phyloP scores from a whole-genome alignment of 2,329 filamentous ascomycete species.

The Fusarium liriodendri region DNA sequence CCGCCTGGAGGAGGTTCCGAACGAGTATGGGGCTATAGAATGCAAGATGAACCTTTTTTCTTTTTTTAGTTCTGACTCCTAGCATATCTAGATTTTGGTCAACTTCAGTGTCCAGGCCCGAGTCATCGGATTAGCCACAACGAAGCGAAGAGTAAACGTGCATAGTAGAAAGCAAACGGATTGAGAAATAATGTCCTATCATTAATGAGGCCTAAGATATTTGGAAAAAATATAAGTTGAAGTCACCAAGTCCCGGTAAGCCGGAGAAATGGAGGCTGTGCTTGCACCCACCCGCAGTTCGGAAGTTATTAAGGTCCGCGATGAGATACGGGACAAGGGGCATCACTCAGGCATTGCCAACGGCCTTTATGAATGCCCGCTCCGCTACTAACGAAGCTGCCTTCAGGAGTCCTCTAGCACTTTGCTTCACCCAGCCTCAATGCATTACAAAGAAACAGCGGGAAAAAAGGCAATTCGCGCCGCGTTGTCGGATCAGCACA shows the following conservation, averaged over 20 bases:
- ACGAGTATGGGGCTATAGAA: too few species aligned
- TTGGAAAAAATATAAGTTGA: neutral
- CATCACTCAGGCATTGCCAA: neutral
- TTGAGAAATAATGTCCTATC: neutral
- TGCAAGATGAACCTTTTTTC: neutral
- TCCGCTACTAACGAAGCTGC: neutral
- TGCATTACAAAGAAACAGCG: neutral
- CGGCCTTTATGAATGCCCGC: neutral
- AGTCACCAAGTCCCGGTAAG: neutral
- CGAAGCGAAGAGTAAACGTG: too few species aligned
- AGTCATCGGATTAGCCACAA: too few species aligned
- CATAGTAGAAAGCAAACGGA: neutral
- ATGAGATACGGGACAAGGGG: neutral
- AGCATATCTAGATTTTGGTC: neutral
- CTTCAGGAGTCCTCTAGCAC: neutral
- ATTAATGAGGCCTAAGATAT: accelerated
- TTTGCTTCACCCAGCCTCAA: neutral
- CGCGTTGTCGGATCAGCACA: neutral
- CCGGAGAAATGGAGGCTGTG: neutral
- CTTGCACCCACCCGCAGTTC: neutral
- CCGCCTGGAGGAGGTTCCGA: neutral
- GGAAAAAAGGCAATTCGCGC: neutral
- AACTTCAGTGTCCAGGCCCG: neutral
- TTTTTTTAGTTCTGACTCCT: neutral
- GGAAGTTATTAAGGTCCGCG: neutral